These are phyloP conservation scores for Solanum medicagineum DNA, from an alignment of 257 asterid species.

Conservation along the genomic window DNA sequence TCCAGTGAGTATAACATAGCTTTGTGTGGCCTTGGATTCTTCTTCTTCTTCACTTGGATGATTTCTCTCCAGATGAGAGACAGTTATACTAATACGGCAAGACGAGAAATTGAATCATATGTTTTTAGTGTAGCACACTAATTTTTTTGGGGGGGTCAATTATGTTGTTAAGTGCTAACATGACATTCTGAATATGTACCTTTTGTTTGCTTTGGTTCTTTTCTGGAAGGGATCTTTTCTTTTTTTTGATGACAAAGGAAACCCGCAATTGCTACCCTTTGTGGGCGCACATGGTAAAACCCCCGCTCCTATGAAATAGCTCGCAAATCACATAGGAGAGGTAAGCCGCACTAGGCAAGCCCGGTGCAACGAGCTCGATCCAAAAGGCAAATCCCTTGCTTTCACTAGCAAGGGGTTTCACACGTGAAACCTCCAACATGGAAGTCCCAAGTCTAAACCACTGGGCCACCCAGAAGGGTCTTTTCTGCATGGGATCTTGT, in stretches of 20 bases:
- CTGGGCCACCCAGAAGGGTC: background rate
- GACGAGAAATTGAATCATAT: background rate
- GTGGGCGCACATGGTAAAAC: too few relatives aligned
- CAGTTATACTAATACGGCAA: background rate
- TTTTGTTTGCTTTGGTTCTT: background rate
- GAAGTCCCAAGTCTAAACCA: too few relatives aligned
- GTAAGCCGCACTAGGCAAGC: too few relatives aligned
- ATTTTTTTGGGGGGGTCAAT: background rate
- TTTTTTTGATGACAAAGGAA: too few relatives aligned
- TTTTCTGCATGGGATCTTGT: background rate
- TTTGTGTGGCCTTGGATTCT: background rate
- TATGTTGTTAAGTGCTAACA: background rate
- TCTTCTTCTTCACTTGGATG: background rate
- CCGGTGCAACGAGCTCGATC: too few relatives aligned
- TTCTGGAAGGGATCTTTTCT: background rate
- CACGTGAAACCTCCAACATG: too few relatives aligned
- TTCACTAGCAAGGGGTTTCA: too few relatives aligned
- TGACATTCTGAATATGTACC: background rate
- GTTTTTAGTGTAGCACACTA: background rate
- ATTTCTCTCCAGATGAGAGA: background rate
- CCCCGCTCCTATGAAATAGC: too few relatives aligned
- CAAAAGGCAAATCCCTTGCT: too few relatives aligned
- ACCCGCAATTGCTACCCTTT: too few relatives aligned
- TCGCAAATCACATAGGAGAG: too few relatives aligned
- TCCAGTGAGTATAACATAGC: conserved; percentile 40